These are phyloP conservation scores for Didymella segeticola DNA, from an alignment of 2,329 filamentous ascomycete species.

Conservation along the genomic window DNA sequence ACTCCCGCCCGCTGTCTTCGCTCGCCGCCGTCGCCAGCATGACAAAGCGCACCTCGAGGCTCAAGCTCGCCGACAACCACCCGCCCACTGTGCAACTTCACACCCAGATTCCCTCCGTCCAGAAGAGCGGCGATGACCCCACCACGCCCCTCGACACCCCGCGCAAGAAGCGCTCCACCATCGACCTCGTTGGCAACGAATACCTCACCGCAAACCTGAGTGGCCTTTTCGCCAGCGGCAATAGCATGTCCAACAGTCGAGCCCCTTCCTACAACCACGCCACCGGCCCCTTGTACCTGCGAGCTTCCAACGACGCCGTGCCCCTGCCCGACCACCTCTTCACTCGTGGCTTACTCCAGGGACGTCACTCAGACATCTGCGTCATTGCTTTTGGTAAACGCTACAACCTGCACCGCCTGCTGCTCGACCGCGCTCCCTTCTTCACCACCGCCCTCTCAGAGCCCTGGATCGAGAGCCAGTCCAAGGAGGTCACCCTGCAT, in stretches of 20 bases:
- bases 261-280: conserved; percentile 51
- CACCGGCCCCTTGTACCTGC: conserved; percentile 43
- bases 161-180: conserved; percentile 27
- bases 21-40: conserved; percentile 28
- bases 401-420: conserved; percentile 61
- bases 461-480: conserved; percentile 62
- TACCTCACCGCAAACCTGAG: conserved; percentile 53
- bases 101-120: conserved; percentile 50
- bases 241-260: conserved; percentile 48
- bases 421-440: conserved; percentile 63
- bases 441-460: conserved; percentile 62
- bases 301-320: conserved; percentile 47
- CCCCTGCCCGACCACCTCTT: conserved; percentile 61
- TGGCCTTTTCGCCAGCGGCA: conserved; percentile 53
- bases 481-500: conserved; percentile 59
- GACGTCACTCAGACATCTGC: conserved; percentile 62
- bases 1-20: conserved; percentile 34
- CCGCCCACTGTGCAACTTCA: conserved; percentile 40
- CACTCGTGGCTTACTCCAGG: conserved; percentile 58
- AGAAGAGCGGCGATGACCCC: conserved; percentile 59
- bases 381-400: conserved; percentile 59
- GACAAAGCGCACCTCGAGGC: conserved; percentile 38
- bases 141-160: conserved; percentile 48
- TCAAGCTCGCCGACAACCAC: conserved; percentile 37
- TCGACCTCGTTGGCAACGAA: conserved; percentile 42